phyloP scores from a whole-genome alignment of 208 protist genomes.

The Willaertia magna region DNA sequence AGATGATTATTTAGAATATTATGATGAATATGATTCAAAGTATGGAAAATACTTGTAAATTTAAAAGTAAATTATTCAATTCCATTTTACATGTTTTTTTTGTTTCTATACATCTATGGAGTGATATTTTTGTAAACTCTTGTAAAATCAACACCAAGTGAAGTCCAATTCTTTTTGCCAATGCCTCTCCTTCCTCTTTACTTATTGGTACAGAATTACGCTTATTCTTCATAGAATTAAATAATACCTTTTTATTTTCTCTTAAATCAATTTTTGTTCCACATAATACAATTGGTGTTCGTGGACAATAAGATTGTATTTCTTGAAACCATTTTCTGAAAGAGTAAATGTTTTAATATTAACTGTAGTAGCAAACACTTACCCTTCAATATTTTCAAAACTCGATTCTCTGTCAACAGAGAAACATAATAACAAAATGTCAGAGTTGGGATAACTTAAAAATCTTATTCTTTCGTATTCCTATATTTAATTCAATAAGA shows the following conservation, averaged over 20 bases:
- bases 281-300: neutral
- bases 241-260: too few relatives aligned
- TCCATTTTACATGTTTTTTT: too few relatives aligned
- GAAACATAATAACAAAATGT: neutral
- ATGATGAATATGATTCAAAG: too few relatives aligned
- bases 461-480: neutral
- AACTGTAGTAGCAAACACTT: neutral
- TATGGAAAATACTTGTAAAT: too few relatives aligned
- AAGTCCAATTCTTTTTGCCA: conserved; percentile 21
- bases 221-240: too few relatives aligned
- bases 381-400: neutral
- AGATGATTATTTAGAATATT: too few relatives aligned
- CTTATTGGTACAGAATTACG: neutral
- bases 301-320: neutral
- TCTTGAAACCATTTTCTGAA: neutral
- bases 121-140: too few relatives aligned
- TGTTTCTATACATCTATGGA: too few relatives aligned
- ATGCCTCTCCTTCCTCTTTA: conserved; percentile 27
- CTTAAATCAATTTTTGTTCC: neutral
- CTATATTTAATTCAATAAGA: too few relatives aligned
- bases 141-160: too few relatives aligned
- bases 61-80: too few relatives aligned
- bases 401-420: neutral
- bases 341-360: neutral
- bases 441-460: neutral